phyloP scores from a whole-genome alignment of 257 asterid species.

The Ocimum tenuiflorum region DNA sequence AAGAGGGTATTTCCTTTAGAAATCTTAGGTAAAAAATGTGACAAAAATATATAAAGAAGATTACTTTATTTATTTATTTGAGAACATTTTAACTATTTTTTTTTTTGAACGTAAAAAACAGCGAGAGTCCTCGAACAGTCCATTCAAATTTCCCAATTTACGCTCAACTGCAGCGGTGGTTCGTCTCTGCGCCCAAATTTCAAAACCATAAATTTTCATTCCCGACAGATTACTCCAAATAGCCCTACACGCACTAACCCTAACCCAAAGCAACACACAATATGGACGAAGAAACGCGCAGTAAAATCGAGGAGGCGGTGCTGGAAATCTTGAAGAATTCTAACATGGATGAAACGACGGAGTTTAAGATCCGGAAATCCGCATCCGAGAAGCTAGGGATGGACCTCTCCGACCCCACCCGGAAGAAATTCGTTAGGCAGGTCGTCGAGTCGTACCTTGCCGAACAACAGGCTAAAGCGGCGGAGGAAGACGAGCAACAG shows the following conservation, averaged over 20 bases:
- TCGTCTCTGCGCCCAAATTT: background rate
- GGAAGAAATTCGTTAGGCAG: slow-evolving; percentile 57
- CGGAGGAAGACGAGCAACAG: slow-evolving; percentile 5
- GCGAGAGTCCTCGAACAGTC: background rate
- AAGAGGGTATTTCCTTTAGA: too few species aligned
- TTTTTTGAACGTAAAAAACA: too few species aligned
- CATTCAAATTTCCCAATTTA: background rate
- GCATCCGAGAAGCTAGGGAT: slow-evolving; percentile 71
- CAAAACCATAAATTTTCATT: background rate
- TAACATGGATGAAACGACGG: slow-evolving; percentile 74
- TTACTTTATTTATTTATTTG: too few species aligned
- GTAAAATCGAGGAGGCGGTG: slow-evolving; percentile 52
- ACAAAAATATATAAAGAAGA: too few species aligned
- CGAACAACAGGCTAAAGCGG: slow-evolving; percentile 39
- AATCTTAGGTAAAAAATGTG: too few species aligned
- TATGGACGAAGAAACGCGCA: slow-evolving; percentile 62
- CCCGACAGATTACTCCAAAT: background rate
- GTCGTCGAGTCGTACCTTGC: slow-evolving; percentile 67
- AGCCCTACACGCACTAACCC: background rate
- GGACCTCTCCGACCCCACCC: slow-evolving; percentile 61
- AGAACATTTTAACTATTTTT: too few species aligned
- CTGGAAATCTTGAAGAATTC: slow-evolving; percentile 52
- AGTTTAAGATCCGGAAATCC: slow-evolving; percentile 66
- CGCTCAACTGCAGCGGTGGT: too few species aligned
- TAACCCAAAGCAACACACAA: background rate